Conservation (phyloP, 1,139 yeast genomes). For the Pichia sp. region DNA sequence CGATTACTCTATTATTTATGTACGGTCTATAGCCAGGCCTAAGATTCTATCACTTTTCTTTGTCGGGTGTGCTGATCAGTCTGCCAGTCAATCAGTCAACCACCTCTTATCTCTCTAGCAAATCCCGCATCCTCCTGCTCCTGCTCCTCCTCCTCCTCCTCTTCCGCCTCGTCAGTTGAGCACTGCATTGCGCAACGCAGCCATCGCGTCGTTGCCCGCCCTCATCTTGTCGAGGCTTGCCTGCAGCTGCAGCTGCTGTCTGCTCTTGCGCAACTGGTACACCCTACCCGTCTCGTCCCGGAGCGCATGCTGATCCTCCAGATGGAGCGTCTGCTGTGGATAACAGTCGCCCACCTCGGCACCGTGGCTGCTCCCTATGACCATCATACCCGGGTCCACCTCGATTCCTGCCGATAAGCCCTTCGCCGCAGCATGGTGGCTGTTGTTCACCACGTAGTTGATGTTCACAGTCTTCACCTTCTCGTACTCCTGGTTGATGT, state of each 20-base stretch:
- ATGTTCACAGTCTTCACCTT: constrained; percentile 10
- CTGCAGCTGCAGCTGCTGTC: too few relatives aligned
- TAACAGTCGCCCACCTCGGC: too few relatives aligned
- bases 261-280: not conserved
- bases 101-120: too few relatives aligned
- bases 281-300: not conserved
- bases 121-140: too few relatives aligned
- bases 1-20: too few relatives aligned
- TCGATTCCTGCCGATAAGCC: constrained; percentile 12
- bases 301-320: not conserved
- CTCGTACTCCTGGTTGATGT: constrained; percentile 4
- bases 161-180: not conserved
- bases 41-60: too few relatives aligned
- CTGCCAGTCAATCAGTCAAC: too few relatives aligned
- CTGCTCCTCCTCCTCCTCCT: too few relatives aligned
- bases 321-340: too few relatives aligned
- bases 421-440: not conserved
- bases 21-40: too few relatives aligned
- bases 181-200: not conserved
- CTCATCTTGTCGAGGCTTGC: not conserved
- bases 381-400: not conserved
- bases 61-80: too few relatives aligned
- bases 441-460: constrained; percentile 5
- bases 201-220: not conserved
- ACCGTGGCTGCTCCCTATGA: too few relatives aligned